A percentile compares a stretch with the other conserved stretches of the same genome.
Conservation (phyloP, 2,329 filamentous ascomycete genomes). For the Pestalotiopsis sp. region DNA sequence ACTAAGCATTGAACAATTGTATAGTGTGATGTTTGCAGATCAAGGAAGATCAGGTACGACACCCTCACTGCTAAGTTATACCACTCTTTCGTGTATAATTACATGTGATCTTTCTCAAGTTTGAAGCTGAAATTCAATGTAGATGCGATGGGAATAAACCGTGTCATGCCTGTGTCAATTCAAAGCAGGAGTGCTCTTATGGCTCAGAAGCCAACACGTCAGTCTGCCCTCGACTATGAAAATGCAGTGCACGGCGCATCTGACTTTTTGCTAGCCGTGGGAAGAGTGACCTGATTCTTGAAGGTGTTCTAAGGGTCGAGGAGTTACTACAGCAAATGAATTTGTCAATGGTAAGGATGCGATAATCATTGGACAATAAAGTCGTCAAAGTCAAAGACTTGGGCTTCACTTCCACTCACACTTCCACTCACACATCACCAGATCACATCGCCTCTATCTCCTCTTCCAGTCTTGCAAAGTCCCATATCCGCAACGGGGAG, state of each 20-base stretch:
- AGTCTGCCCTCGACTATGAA: constrained; percentile 20
- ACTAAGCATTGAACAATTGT: neutral
- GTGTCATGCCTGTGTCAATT: constrained; percentile 41
- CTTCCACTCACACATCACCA: constrained; percentile 7
- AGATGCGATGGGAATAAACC: constrained; percentile 52
- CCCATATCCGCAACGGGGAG: constrained; percentile 8
- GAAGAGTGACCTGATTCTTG: constrained; percentile 55
- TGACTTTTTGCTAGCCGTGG: constrained; percentile 37
- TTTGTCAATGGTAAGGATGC: constrained; percentile 35
- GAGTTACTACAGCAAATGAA: constrained; percentile 48
- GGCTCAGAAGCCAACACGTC: constrained; percentile 47
- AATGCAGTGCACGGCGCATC: neutral
- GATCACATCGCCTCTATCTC: constrained; percentile 15
- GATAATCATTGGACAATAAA: neutral
- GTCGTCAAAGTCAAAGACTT: neutral
- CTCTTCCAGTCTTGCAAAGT: constrained; percentile 10
- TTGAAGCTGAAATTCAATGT: constrained; percentile 8
- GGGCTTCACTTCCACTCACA: neutral
- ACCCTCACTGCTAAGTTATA: neutral
- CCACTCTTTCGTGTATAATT: neutral
- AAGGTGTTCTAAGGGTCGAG: constrained; percentile 52
- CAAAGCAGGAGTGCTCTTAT: constrained; percentile 42
- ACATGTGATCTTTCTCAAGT: neutral
- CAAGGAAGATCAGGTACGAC: constrained; percentile 48
- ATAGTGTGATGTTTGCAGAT: constrained; percentile 50